Percentiles rank a stretch among this genome's conserved stretches.
These are phyloP conservation scores for Colletotrichum camelliae DNA, from an alignment of 2,329 filamentous ascomycete genomes.

Conservation along the genomic window DNA sequence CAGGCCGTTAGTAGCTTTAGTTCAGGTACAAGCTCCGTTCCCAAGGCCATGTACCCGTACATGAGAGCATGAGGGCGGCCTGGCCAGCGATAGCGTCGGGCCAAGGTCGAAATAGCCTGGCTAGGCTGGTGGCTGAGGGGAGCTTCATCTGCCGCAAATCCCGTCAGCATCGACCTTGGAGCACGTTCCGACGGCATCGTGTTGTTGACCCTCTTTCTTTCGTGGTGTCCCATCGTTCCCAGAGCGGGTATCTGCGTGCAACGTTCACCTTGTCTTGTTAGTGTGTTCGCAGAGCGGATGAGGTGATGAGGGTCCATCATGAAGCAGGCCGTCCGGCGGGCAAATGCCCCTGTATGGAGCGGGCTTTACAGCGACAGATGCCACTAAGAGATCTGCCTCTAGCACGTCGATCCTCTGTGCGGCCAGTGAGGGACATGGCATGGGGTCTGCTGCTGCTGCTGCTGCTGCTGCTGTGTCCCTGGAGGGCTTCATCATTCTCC, in stretches of 20 bases:
- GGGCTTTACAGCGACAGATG: background rate
- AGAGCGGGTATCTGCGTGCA: background rate
- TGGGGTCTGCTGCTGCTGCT: background rate
- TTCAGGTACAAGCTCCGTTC: background rate
- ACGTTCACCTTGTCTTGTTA: background rate
- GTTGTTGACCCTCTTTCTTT: background rate
- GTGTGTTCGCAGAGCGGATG: background rate
- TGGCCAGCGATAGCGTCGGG: background rate
- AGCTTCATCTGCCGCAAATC: background rate
- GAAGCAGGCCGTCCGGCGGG: background rate
- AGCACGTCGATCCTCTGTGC: conserved; percentile 10
- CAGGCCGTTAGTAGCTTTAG: background rate
- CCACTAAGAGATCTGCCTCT: conserved; percentile 17
- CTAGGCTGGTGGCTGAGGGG: background rate
- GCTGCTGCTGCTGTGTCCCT: background rate
- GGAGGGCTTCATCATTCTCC: background rate
- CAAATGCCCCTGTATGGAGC: background rate
- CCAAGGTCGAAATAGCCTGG: background rate
- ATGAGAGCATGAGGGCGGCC: background rate
- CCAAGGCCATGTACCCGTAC: background rate
- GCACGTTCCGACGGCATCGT: background rate
- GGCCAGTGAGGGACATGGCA: background rate
- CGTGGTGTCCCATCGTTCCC: background rate
- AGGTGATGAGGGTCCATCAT: background rate
- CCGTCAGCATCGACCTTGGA: background rate